A percentile compares a stretch with the other conserved stretches of the same genome.
phyloP scores from a whole-genome alignment of 768 basidiomycete genomes.

The Austroboletus eburneus region DNA sequence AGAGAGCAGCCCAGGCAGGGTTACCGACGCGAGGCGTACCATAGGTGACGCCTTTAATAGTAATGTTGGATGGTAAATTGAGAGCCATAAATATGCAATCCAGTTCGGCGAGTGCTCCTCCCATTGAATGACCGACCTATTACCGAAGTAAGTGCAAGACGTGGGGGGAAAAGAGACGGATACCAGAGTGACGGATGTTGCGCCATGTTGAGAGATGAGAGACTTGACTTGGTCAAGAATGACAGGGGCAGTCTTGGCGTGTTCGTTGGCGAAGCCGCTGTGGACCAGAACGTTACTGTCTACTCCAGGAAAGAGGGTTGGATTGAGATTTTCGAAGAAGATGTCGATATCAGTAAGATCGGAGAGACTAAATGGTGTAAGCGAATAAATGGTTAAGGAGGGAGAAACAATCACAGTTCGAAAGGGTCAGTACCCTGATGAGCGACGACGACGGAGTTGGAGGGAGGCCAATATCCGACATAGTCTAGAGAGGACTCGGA shows the following conservation, averaged over 20 bases:
- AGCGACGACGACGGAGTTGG: conserved; percentile 52
- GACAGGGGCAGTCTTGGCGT: conserved; percentile 41
- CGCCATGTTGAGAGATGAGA: conserved; percentile 35
- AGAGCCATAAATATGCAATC: conserved; percentile 45
- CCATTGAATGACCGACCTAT: conserved; percentile 47
- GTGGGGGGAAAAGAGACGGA: conserved; percentile 4
- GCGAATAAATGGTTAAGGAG: background rate
- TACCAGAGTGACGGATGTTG: conserved; percentile 41
- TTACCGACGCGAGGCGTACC: conserved; percentile 31
- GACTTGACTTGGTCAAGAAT: conserved; percentile 43
- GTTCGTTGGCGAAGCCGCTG: conserved; percentile 50
- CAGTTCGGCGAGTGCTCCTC: conserved; percentile 50
- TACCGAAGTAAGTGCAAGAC: background rate
- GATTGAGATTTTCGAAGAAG: conserved; percentile 35
- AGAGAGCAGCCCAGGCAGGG: conserved; percentile 24
- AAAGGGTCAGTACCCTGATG: conserved; percentile 61
- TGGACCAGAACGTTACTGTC: conserved; percentile 42
- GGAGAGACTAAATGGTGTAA: conserved; percentile 36
- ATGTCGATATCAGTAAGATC: conserved; percentile 49
- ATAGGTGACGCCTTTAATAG: conserved; percentile 31
- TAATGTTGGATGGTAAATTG: conserved; percentile 40
- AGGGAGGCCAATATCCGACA: conserved; percentile 52
- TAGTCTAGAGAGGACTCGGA: conserved; percentile 39
- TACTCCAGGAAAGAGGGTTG: conserved; percentile 54
- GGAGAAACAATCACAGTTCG: conserved; percentile 38